Evolutionary conservation across 2,329 filamentous ascomycete species (phyloP).

Genomic region (Colletotrichum paranaense): DNA sequence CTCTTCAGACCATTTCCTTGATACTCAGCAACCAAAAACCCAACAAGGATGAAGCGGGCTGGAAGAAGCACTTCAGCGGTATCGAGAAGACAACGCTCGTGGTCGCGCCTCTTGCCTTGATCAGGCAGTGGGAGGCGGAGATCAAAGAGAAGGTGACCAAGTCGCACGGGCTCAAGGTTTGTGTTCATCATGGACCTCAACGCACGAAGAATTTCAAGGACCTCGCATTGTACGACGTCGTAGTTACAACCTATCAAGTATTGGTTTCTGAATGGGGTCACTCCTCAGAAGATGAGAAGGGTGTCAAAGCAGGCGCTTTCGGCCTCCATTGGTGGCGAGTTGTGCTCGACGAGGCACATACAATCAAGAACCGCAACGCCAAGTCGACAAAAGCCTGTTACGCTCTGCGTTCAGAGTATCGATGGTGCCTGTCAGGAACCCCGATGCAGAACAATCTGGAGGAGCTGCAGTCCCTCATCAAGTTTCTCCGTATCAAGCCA

Average conservation of each 20-base stretch:
- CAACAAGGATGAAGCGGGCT: slow-evolving; percentile 64
- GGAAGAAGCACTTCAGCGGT: slow-evolving; percentile 76
- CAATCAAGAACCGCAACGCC: slow-evolving; percentile 97
- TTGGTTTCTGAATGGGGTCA: slow-evolving; percentile 89
- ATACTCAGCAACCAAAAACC: slow-evolving; percentile 86
- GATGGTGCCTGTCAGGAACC: slow-evolving; percentile 96
- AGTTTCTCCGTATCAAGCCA: slow-evolving; percentile 90
- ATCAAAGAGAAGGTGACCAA: slow-evolving; percentile 83
- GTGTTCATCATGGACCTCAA: slow-evolving; percentile 90
- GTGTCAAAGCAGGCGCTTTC: slow-evolving; percentile 84
- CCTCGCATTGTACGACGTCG: slow-evolving; percentile 88
- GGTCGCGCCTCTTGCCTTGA: slow-evolving; percentile 91
- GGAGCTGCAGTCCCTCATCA: slow-evolving; percentile 92
- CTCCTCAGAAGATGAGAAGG: slow-evolving; percentile 69
- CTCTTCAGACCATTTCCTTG: slow-evolving; percentile 90
- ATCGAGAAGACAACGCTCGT: slow-evolving; percentile 87
- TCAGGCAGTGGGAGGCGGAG: slow-evolving; percentile 97
- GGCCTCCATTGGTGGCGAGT: slow-evolving; percentile 95
- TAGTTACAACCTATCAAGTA: slow-evolving; percentile 97
- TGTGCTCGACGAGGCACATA: slow-evolving; percentile 96
- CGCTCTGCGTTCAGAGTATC: slow-evolving; percentile 84
- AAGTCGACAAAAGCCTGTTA: slow-evolving; percentile 95
- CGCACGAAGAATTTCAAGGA: slow-evolving; percentile 83
- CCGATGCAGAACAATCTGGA: slow-evolving; percentile 99
- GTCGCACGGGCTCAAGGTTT: slow-evolving; percentile 79